phyloP scores from a whole-genome alignment of 371 early-diverging fungal species.

The Ordospora colligata region DNA sequence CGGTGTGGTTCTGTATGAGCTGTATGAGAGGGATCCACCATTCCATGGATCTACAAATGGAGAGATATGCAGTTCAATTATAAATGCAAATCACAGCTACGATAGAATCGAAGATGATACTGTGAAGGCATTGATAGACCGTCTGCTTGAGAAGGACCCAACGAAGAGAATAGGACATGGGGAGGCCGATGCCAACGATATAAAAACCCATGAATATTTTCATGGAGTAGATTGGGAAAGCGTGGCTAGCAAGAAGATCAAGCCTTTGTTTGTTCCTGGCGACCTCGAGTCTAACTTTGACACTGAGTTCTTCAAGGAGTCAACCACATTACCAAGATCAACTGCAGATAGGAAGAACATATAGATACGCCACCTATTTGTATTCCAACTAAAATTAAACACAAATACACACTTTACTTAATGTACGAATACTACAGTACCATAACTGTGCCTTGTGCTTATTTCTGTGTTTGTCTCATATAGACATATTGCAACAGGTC shows the following conservation, averaged over 20 bases:
- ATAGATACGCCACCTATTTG: too few species aligned
- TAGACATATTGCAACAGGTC: constrained; percentile 57
- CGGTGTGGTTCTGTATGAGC: constrained; percentile 91
- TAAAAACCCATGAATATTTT: constrained; percentile 86
- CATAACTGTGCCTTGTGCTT: neutral
- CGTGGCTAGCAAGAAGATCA: constrained; percentile 68
- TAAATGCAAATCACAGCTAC: constrained; percentile 19
- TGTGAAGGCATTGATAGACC: constrained; percentile 22
- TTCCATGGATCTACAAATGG: constrained; percentile 59
- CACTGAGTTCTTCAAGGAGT: constrained; percentile 76
- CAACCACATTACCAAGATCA: constrained; percentile 64
- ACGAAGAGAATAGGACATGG: constrained; percentile 72
- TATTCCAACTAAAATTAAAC: too few species aligned
- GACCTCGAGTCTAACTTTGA: constrained; percentile 62
- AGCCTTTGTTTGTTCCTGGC: constrained; percentile 76
- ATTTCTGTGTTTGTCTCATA: constrained; percentile 4
- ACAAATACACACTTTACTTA: too few species aligned
- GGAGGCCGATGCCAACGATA: constrained; percentile 68
- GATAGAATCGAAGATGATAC: neutral
- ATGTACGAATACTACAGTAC: neutral
- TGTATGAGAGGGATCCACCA: constrained; percentile 76
- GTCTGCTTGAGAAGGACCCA: constrained; percentile 63
- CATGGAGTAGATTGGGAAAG: constrained; percentile 85
- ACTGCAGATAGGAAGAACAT: too few species aligned
- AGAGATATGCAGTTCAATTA: constrained; percentile 23